Conservation (phyloP, 768 basidiomycete species). For the Butyriboletus loyo region DNA sequence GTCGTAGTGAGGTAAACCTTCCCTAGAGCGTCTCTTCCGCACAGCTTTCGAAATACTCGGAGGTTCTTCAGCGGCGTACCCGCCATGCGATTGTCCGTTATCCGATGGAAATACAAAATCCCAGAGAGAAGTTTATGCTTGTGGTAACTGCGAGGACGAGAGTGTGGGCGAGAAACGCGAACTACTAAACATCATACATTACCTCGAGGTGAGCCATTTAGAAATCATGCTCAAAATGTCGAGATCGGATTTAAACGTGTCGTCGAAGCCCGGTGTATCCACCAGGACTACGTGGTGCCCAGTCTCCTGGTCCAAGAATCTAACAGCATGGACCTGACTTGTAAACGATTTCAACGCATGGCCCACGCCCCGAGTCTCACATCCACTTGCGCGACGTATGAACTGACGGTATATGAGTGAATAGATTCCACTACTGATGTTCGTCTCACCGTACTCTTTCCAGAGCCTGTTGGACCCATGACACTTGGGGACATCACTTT, state of each 20-base stretch:
- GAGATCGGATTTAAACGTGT: slow-evolving; percentile 14
- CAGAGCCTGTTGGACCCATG: slow-evolving; percentile 21
- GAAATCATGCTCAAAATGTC: slow-evolving; percentile 11
- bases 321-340: slow-evolving; percentile 3
- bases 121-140: slow-evolving; percentile 25
- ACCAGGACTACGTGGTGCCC: slow-evolving; percentile 15
- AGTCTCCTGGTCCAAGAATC: slow-evolving; percentile 1
- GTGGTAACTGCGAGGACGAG: slow-evolving; percentile 2
- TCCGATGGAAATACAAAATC: slow-evolving; percentile 40
- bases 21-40: slow-evolving; percentile 27
- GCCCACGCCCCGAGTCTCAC: neutral
- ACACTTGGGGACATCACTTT: slow-evolving; percentile 2
- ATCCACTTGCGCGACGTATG: slow-evolving; percentile 3
- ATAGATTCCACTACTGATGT: too few relatives aligned
- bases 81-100: slow-evolving; percentile 37
- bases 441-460: slow-evolving; percentile 4
- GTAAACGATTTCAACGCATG: slow-evolving; percentile 11
- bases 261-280: slow-evolving; percentile 26
- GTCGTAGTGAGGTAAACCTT: slow-evolving; percentile 37
- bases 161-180: neutral
- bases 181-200: neutral
- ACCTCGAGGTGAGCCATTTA: slow-evolving; percentile 14
- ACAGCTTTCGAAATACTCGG: slow-evolving; percentile 29
- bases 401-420: slow-evolving; percentile 7
- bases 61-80: slow-evolving; percentile 35